phyloP scores from a whole-genome alignment of 2,329 filamentous ascomycete genomes.

The Exophiala sp. region DNA sequence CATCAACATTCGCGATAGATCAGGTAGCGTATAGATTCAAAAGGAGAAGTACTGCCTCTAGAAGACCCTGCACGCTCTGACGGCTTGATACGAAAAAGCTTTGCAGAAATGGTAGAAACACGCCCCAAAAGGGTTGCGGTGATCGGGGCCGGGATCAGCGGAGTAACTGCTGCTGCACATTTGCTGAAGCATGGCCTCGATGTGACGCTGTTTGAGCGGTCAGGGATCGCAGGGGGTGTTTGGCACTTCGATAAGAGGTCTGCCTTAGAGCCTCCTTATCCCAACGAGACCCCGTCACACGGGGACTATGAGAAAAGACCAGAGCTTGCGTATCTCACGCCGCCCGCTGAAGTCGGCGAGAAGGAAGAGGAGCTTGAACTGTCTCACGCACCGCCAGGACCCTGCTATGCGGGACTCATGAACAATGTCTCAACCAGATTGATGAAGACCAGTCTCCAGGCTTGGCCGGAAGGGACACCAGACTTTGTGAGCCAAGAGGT shows the following conservation, averaged over 20 bases:
- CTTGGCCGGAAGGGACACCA: conserved; percentile 55
- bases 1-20: no score
- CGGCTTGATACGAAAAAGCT: no score
- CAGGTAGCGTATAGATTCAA: no score
- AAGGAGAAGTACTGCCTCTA: no score
- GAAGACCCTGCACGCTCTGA: no score
- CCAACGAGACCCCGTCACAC: conserved; percentile 35
- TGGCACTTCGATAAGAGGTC: conserved; percentile 51
- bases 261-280: conserved; percentile 46
- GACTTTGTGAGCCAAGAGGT: conserved; percentile 54
- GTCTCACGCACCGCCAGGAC: conserved; percentile 49
- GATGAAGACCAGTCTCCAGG: conserved; percentile 45
- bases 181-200: conserved; percentile 43
- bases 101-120: conserved; percentile 11
- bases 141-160: conserved; percentile 50
- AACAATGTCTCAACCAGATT: conserved; percentile 51
- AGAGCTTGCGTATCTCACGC: conserved; percentile 22
- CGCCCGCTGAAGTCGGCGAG: conserved; percentile 15
- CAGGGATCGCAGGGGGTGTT: conserved; percentile 48
- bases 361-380: conserved; percentile 27
- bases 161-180: conserved; percentile 45
- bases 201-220: conserved; percentile 52
- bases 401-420: conserved; percentile 48
- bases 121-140: conserved; percentile 38
- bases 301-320: conserved; percentile 31